A percentile compares a stretch with the other conserved stretches of the same genome.
Evolutionary conservation across 148 eudicot species (phyloP).

Genomic region (Vaccinium macrocarpon): DNA sequence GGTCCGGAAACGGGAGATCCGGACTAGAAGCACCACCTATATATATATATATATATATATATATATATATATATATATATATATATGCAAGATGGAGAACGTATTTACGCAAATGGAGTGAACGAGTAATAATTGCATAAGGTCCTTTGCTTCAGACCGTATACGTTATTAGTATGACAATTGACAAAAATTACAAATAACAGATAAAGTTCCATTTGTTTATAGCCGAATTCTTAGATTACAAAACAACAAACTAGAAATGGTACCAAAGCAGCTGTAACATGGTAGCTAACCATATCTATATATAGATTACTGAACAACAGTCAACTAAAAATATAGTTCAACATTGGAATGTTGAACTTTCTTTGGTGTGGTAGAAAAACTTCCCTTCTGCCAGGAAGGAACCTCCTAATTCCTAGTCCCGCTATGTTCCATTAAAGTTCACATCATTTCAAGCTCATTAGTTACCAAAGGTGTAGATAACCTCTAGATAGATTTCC

Average conservation of each 20-base stretch:
- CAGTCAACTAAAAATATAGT: neutral
- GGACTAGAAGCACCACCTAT: too few species aligned
- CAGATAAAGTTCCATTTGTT: neutral
- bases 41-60: neutral
- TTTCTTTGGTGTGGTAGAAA: neutral
- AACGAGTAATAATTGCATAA: neutral
- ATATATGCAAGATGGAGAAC: slow-evolving; percentile 1
- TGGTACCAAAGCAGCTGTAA: neutral
- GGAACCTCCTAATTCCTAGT: neutral
- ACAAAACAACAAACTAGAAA: neutral
- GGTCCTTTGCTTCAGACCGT: neutral
- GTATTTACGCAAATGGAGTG: neutral
- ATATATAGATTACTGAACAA: neutral
- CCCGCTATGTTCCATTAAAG: neutral
- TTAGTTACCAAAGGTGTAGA: neutral
- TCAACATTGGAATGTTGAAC: too few species aligned
- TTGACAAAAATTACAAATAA: neutral
- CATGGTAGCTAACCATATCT: neutral
- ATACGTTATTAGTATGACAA: neutral
- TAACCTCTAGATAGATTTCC: neutral
- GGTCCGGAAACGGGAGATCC: too few species aligned
- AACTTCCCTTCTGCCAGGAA: neutral
- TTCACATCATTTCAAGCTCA: neutral
- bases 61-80: neutral
- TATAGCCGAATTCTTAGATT: neutral